Evolutionary conservation across 1,139 yeast genomes (phyloP).

Genomic region (Torulaspora globosa): DNA sequence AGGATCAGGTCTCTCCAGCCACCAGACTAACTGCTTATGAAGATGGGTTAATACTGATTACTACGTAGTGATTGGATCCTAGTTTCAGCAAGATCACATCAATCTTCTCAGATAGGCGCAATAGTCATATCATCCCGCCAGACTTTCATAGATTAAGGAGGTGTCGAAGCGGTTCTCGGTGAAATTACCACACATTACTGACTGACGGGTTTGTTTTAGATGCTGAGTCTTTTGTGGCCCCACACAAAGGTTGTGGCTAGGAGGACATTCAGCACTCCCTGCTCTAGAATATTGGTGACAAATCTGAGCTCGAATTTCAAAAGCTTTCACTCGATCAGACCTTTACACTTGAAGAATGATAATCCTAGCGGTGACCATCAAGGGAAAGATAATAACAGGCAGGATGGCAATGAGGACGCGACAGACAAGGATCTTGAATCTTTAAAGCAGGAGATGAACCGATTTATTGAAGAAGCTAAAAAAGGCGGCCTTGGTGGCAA

Average conservation of each 20-base stretch:
- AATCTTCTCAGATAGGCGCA: not conserved
- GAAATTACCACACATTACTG: not conserved
- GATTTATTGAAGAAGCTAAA: conserved; percentile 22
- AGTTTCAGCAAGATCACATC: not conserved
- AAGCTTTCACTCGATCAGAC: conserved; percentile 11
- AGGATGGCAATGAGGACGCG: conserved; percentile 14
- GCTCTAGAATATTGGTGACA: not conserved
- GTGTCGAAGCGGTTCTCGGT: not conserved
- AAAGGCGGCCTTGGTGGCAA: conserved; percentile 14
- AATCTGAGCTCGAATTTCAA: conserved; percentile 1
- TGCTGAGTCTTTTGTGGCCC: conserved; percentile 10
- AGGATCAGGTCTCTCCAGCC: not conserved
- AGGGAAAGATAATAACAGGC: conserved; percentile 1
- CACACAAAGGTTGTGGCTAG: conserved; percentile 3
- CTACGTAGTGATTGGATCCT: not conserved
- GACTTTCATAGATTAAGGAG: not conserved
- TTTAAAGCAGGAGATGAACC: conserved; percentile 25
- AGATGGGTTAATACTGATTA: not conserved
- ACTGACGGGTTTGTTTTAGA: not conserved
- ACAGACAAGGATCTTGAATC: conserved; percentile 25
- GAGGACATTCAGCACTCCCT: not conserved
- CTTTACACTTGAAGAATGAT: conserved; percentile 10
- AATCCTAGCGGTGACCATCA: conserved; percentile 1
- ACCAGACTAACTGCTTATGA: not conserved
- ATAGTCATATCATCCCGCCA: not conserved